Evolutionary conservation across 2,329 filamentous ascomycete genomes (phyloP).

Genomic region (Colletotrichum sp.): DNA sequence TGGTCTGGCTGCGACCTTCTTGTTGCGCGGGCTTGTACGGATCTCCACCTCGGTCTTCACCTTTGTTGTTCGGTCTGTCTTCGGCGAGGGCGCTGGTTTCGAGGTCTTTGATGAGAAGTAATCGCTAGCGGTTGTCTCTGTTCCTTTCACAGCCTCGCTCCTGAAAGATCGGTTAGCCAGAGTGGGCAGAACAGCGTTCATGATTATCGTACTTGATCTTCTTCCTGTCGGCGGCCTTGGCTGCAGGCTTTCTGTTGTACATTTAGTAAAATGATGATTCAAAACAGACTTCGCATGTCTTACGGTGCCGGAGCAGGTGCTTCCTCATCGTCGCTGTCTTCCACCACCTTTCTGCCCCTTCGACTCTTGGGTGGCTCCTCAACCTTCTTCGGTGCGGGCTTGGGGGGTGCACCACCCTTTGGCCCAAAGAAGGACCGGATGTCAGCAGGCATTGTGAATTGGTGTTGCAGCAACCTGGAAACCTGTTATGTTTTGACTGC

Average conservation of each 20-base stretch:
- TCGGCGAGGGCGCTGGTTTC: conserved; percentile 44
- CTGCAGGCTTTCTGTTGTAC: not conserved
- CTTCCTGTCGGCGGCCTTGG: conserved; percentile 54
- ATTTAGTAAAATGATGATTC: not conserved
- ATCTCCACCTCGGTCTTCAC: conserved; percentile 48
- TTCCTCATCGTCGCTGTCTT: conserved; percentile 84
- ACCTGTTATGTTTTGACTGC: not conserved
- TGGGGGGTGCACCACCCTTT: conserved; percentile 66
- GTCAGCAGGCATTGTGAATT: conserved; percentile 71
- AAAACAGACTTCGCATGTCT: not conserved
- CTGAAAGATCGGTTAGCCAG: conserved; percentile 27
- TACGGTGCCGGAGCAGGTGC: conserved; percentile 35
- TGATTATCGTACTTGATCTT: conserved; percentile 55
- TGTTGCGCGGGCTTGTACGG: conserved; percentile 59
- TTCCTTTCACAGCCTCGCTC: conserved; percentile 49
- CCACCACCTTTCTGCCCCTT: conserved; percentile 70
- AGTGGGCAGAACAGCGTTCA: not conserved
- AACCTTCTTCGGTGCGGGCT: conserved; percentile 50
- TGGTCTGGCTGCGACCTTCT: conserved; percentile 38
- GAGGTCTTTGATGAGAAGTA: conserved; percentile 56
- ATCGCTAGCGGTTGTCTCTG: conserved; percentile 59
- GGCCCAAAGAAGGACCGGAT: conserved; percentile 91
- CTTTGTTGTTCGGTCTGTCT: conserved; percentile 41
- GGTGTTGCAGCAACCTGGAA: not conserved
- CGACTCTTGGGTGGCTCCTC: conserved; percentile 49